These are phyloP conservation scores for Lichtheimia hyalospora DNA, from an alignment of 371 early-diverging fungal genomes.

Conservation along the genomic window DNA sequence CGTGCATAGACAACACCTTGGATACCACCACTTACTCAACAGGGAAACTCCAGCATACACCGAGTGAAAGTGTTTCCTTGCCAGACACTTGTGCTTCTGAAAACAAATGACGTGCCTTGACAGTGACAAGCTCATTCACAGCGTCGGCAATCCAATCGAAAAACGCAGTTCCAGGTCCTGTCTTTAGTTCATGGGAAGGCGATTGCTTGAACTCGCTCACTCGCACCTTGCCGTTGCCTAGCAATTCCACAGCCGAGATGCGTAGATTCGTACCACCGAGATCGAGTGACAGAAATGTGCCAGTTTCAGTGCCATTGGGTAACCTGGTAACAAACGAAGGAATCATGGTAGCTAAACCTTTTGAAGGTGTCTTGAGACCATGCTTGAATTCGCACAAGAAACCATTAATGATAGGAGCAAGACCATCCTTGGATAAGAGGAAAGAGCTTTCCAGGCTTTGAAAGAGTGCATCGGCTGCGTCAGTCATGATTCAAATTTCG, in stretches of 20 bases:
- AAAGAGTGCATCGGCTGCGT: constrained; percentile 14
- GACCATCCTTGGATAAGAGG: constrained; percentile 33
- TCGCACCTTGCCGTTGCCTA: constrained; percentile 67
- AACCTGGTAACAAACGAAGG: constrained; percentile 81
- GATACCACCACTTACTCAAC: constrained; percentile 40
- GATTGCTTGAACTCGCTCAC: constrained; percentile 71
- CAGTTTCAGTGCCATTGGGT: constrained; percentile 85
- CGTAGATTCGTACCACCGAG: constrained; percentile 91
- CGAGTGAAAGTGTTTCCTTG: constrained; percentile 37
- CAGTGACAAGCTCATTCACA: constrained; percentile 31
- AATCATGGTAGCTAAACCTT: constrained; percentile 61
- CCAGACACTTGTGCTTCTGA: constrained; percentile 32
- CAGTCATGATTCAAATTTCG: constrained; percentile 8
- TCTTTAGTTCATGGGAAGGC: constrained; percentile 67
- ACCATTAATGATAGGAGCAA: constrained; percentile 53
- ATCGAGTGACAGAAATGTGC: constrained; percentile 86
- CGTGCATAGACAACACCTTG: not conserved
- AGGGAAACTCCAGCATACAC: constrained; percentile 55
- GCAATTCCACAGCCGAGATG: constrained; percentile 70
- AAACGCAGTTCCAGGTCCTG: constrained; percentile 61
- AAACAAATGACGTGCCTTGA: constrained; percentile 25
- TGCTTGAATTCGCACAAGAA: constrained; percentile 47
- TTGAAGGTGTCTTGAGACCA: constrained; percentile 45
- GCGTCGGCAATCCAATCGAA: constrained; percentile 89
- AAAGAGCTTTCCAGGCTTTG: constrained; percentile 13